Evolutionary conservation across 345 rosid species (phyloP), one percentile per base, ranked within the genome.

Genomic region (Eucalyptus cloeziana): DNA sequence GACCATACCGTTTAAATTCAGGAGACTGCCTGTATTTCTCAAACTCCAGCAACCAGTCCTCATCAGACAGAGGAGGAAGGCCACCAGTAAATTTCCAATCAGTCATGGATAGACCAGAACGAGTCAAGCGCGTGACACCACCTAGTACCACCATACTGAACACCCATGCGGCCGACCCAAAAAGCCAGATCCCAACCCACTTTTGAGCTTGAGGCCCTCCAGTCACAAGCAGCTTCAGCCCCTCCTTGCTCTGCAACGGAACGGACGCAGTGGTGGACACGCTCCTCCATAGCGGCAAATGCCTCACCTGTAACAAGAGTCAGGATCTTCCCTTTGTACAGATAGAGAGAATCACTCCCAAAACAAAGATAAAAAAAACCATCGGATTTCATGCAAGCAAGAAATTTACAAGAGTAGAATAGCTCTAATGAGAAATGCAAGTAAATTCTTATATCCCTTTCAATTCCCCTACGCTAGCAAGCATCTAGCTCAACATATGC

Each of bases 101-200:
- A 56, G 99, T 98, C 98, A 98, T 97, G 4, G 99, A 97, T 87
- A 98, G 97, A 90, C 98, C 99, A 58, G 98, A 98, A 45, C 98
- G 94, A 13, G 98, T 97, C 85, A 98, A 94, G 33, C 98, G 93
- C 9, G 99, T 97, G 8, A 94, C 91, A 86, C 99, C 98, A 56
- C 99, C 99, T 51, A 97, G 93, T 16, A 98, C 90, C 79, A 98
- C 99, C 99, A 96, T 96, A 89, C 95, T 98, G 89, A 97, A 97
- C 50, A 97, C 98, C 98, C 97, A 98, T 16, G 98, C 97, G 25
- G 99, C 97, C 7, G 99, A 98, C 31, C 99, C 96, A 87, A 98
- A 97, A 87, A 98, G 96, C 99, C 99, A 98, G 69, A 94, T 94
- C 8, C 97, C 99, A 31, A 98, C 98, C 94, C 92, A 87, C 92